phyloP scores from a whole-genome alignment of 345 rosid species.

The Xanthoceras sorbifolium region DNA sequence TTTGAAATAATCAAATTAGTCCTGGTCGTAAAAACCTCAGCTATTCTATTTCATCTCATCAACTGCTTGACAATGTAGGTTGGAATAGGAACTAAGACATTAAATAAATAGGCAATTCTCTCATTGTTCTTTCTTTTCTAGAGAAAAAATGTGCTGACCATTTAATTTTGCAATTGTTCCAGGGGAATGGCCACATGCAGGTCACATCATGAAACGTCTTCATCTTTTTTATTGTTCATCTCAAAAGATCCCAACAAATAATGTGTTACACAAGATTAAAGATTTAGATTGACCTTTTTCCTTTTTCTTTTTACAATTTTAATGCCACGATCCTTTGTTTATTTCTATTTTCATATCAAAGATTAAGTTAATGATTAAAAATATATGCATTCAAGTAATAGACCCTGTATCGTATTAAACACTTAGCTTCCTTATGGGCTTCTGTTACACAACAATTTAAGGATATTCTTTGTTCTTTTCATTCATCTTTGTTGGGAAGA shows the following conservation, averaged over 20 bases:
- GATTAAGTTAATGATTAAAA: background rate
- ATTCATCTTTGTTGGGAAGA: too few species aligned
- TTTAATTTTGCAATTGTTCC: background rate
- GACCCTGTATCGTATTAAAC: too few species aligned
- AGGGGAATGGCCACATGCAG: background rate
- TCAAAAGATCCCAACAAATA: background rate
- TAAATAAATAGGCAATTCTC: background rate
- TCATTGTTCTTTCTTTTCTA: background rate
- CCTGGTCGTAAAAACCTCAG: background rate
- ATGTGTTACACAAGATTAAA: background rate
- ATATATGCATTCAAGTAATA: background rate
- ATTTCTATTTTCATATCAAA: too few species aligned
- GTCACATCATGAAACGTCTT: background rate
- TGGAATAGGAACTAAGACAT: background rate
- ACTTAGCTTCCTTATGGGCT: too few species aligned
- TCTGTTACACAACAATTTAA: too few species aligned
- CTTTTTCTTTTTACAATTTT: background rate
- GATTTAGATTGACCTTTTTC: background rate
- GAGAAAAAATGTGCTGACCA: background rate
- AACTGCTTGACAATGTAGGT: background rate
- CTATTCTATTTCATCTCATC: background rate
- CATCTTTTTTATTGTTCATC: background rate
- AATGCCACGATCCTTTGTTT: background rate
- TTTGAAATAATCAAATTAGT: background rate
- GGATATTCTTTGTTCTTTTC: too few species aligned